Conservation (phyloP, 768 basidiomycete genomes). For the Auricularia cornea region DNA sequence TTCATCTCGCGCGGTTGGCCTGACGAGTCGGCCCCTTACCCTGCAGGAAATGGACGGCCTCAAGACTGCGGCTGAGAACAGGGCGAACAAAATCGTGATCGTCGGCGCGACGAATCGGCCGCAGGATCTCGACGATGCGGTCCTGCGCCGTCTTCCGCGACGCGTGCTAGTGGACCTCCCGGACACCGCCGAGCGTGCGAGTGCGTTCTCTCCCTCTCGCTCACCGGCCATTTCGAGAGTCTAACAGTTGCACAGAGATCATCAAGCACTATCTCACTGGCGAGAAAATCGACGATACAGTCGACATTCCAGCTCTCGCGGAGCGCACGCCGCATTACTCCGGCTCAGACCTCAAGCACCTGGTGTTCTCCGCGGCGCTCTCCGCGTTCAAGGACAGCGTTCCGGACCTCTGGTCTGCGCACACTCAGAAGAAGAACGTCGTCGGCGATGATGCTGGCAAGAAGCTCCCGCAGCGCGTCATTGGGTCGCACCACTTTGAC, state of each 20-base stretch:
- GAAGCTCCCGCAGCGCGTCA: background rate
- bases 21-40: too few relatives aligned
- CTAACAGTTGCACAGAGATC: background rate
- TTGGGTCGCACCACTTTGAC: background rate
- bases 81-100: conserved; percentile 21
- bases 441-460: background rate
- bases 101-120: conserved; percentile 28
- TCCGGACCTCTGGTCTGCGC: background rate
- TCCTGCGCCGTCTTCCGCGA: conserved; percentile 25
- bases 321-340: background rate
- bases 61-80: conserved; percentile 13
- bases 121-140: conserved; percentile 19
- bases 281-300: background rate
- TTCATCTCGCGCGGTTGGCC: too few relatives aligned
- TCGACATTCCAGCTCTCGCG: background rate
- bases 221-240: background rate
- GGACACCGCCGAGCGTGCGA: conserved; percentile 19
- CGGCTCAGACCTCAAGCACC: conserved; percentile 3
- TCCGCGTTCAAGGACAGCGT: background rate
- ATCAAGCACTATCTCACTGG: background rate
- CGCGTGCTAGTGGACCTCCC: conserved; percentile 27
- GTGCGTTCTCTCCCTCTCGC: conserved; percentile 15
- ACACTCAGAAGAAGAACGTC: too few relatives aligned
- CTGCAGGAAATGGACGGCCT: conserved; percentile 30
- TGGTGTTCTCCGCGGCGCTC: background rate